Base-by-base conservation (phyloP, 1,139 yeast species). In the Scheffersomyces quercinus region DNA sequence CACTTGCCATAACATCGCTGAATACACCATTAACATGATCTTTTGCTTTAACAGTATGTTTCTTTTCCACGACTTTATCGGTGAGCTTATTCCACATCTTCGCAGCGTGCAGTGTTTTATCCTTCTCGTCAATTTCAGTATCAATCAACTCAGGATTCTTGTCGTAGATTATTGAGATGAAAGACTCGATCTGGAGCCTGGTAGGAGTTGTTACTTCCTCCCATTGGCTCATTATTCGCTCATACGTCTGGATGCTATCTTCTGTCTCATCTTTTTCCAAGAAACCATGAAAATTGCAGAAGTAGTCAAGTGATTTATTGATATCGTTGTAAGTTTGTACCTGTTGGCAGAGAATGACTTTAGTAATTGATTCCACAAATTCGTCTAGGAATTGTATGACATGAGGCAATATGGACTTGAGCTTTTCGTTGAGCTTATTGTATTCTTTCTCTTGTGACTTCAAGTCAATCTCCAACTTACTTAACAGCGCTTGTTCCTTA, bases 341-440 rank as follows among this genome's bases (percentile, higher is more conserved):
- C 44, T 72, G 66, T 52, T 70, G 59, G 55, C 67, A 59, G 46
- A 75, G 28, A 39, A 62, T 47, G 52, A 65, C 61, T 43, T 70
- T 62, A 5, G 77, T 61, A 10, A 79, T 47, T 37, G 64, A 62
- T 37, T 72, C 78, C 12, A 81, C 62, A 49, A 80, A 79, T 56
- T 81, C 85, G 29, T 81, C 81, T 44, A 81, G 58, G 35, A 72
- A 65, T 6, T 68, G 58, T 40, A 78, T 58, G 3, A 75, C 63
- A 46, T 73, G 77, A 2, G 86, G 86, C 16, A 81, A 62, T 3
- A 67, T 54, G 5, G 70, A 41, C 42, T 66, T 67, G 12, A 73
- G 57, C 46, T 74, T 76, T 12, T 62, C 64, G 54, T 75, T 76
- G 15, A 77, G 51, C 9, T 65, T 67, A 16, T 58, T 55, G 49